Evolutionary conservation across 768 basidiomycete species (phyloP).

Genomic region (Pleurotus tuoliensis): DNA sequence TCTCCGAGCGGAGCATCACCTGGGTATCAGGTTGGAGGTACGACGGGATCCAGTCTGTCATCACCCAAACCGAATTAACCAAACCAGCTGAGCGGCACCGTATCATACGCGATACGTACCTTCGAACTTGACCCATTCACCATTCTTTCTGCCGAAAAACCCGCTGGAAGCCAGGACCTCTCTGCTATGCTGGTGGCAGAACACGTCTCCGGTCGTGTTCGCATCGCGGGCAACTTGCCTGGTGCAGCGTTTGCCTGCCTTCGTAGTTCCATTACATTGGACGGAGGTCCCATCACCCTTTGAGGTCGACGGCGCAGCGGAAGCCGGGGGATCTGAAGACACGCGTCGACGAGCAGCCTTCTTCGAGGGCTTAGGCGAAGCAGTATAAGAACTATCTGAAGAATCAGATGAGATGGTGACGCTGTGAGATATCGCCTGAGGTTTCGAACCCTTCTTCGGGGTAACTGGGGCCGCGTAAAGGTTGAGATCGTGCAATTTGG

Average conservation of each 20-base stretch:
- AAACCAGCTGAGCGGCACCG: neutral
- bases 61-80: conserved; percentile 5
- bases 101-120: conserved; percentile 31
- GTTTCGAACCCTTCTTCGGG: neutral
- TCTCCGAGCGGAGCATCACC: conserved; percentile 47
- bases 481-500: conserved; percentile 6
- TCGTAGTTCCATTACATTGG: conserved; percentile 65
- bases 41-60: conserved; percentile 63
- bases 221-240: conserved; percentile 46
- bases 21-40: conserved; percentile 64
- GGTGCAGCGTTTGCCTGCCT: conserved; percentile 57
- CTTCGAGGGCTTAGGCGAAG: conserved; percentile 1
- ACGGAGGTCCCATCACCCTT: conserved; percentile 16
- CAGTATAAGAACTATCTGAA: neutral
- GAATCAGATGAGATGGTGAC: neutral
- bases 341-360: conserved; percentile 2
- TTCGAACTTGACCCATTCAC: conserved; percentile 54
- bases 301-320: conserved; percentile 4
- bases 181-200: conserved; percentile 65
- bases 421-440: neutral
- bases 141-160: conserved; percentile 47
- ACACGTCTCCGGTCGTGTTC: conserved; percentile 25
- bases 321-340: conserved; percentile 6
- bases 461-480: neutral
- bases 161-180: conserved; percentile 49